Conservation (phyloP, 2,329 filamentous ascomycete species). For the Microsporum ferrugineum region DNA sequence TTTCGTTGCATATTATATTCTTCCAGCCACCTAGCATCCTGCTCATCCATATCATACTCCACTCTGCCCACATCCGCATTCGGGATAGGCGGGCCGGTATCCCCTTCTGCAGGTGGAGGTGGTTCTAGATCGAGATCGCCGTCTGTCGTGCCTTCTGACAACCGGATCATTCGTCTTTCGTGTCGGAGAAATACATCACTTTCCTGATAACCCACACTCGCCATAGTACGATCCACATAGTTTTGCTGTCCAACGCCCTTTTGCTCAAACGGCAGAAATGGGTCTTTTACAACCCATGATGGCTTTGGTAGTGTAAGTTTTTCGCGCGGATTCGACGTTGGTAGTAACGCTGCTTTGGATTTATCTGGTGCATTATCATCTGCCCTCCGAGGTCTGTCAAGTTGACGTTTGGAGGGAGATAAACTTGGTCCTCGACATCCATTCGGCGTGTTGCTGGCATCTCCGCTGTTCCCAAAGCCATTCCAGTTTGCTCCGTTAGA, state of each 20-base stretch:
- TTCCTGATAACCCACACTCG: constrained; percentile 89
- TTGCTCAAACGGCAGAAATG: constrained; percentile 52
- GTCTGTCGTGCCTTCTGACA: constrained; percentile 50
- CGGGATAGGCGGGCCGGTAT: constrained; percentile 35
- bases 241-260: constrained; percentile 74
- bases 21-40: constrained; percentile 93
- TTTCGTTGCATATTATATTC: constrained; percentile 68
- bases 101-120: constrained; percentile 47
- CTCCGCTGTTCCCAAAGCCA: constrained; percentile 22
- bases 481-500: constrained; percentile 14
- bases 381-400: constrained; percentile 53
- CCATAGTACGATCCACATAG: constrained; percentile 94
- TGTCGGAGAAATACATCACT: constrained; percentile 78
- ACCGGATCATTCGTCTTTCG: constrained; percentile 56
- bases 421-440: constrained; percentile 7
- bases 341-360: constrained; percentile 19
- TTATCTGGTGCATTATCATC: constrained; percentile 31
- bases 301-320: constrained; percentile 40
- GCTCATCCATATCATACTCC: constrained; percentile 99
- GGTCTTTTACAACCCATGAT: constrained; percentile 37
- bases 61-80: constrained; percentile 60
- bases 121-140: constrained; percentile 51
- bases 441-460: constrained; percentile 13
- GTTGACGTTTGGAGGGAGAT: constrained; percentile 44
- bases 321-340: constrained; percentile 39